Conservation (phyloP, 306 rosid species). For the Rubus parviflorus region DNA sequence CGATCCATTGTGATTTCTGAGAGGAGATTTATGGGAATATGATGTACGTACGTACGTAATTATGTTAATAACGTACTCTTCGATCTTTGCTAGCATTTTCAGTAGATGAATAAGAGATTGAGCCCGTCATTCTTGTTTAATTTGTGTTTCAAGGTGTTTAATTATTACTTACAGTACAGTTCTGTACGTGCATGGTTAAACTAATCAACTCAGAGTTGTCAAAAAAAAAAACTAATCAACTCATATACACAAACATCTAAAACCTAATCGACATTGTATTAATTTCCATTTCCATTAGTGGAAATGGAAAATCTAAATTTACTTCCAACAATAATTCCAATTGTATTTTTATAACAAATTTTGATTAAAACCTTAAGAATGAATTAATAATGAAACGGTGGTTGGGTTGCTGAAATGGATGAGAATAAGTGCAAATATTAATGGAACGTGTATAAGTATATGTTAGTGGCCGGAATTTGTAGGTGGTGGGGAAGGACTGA, state of each 20-base stretch:
- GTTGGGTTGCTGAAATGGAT: not conserved
- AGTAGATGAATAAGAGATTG: not conserved
- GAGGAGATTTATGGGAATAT: constrained; percentile 21
- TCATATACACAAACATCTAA: not conserved
- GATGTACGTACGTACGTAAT: not conserved
- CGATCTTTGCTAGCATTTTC: constrained; percentile 37
- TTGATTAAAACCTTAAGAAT: not conserved
- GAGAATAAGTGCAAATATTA: not conserved
- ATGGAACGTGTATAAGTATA: not conserved
- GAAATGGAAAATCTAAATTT: not conserved
- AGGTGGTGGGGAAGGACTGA: not conserved
- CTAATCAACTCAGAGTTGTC: not conserved
- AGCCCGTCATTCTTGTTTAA: not conserved
- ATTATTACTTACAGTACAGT: not conserved
- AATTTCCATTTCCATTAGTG: no score
- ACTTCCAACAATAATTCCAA: not conserved
- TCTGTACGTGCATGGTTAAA: not conserved
- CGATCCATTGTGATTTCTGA: constrained; percentile 30
- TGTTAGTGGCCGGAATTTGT: not conserved
- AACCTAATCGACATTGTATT: not conserved
- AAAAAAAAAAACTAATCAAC: not conserved
- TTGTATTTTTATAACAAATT: not conserved
- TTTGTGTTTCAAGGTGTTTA: not conserved
- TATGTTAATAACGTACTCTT: constrained; percentile 6
- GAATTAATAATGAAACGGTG: not conserved